Base-by-base conservation (phyloP, 2,329 filamentous ascomycete species). In the Coniella lustricola region DNA sequence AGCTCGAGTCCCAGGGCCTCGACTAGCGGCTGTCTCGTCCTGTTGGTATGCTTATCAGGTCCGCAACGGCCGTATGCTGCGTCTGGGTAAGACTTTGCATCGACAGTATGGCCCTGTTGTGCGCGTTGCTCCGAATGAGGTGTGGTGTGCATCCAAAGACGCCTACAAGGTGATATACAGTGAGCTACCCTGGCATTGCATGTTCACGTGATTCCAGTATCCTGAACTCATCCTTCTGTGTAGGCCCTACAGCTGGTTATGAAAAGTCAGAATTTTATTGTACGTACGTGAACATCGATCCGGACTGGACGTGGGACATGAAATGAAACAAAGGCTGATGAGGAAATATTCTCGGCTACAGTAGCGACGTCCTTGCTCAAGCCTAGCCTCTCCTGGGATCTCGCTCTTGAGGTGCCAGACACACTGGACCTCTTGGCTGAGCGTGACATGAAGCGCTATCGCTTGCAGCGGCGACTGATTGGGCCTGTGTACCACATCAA, bases 221-320 rank as follows among this genome's bases (percentile, higher is more conserved):
- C 14, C 12, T 39, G 7, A n/a, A 25, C 47, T 52, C 7, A 40
- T 7, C 13, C 5, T n/a, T n/a, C 20, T 4, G 7, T 33, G 16
- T 17, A 77, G 74, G 66, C n/a, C 62, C 64, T 7, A 68, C 69
- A 0, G 73, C 64, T 34, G 72, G 72, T 1, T 75, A 67, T 51
- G 69, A 73, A 31, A 78, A 78, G 54, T 73, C 73, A 0, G 69
- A 74, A 13, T 78, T 78, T 37, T 78, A 78, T 43, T 55, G 75
- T 76, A 58, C 55, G 69, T 56, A 14, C 32, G 20, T 20, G 17
- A 13, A 20, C 16, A 9, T 10, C 3, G 13, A 12, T 43, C n/a
- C 38, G 4, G 17, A 29, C 31, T 14, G 46, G 20, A n/a, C 13
- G 13, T 29, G 22, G 22, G 25, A 42, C 10, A 29, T 31, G 29